Base-by-base conservation (phyloP, 2,329 filamentous ascomycete species). In the Sphaerostilbella broomeana region DNA sequence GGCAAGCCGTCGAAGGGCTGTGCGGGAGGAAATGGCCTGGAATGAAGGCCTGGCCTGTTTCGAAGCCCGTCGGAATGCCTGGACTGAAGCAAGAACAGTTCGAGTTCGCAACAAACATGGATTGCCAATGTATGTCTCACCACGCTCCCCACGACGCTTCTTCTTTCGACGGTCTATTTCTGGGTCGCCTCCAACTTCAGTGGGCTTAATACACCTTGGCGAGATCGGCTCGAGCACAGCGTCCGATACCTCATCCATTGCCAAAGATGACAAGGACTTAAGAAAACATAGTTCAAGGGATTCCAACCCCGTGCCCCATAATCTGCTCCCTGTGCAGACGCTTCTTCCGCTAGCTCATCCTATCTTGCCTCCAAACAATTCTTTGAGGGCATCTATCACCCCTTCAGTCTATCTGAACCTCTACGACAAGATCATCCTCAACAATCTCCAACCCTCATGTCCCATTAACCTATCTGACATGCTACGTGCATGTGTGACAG, bases 401-500 rank as follows among this genome's bases (percentile, higher is more conserved):
- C 78, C 85, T 0, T 64, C 73, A 12, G 74, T 84, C 40, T 94
- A 95, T 60, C 68, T 80, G 0, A 84, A 83, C 32, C 86, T 97
- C 41, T 95, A 94, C 67, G 83, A 84, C 56, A 95, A 95, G 63
- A 83, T 95, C 35, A 80, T 95, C 28, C 60, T 88, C 1, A 81
- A 90, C 53, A 76, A 73, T 25, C 75, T 92, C 47, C 86, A 87
- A 3, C 90, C 90, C 0, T 82, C 84, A 2, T 86, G 94, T 12
- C 90, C 90, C 4, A 84, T 95, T 54, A 95, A 95, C 51, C 74
- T 97, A 1, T 67, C 73, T 20, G 86, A 94, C 51, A 81, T 95
- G 66, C 78, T 86, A 16, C 75, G 79, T 8, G 79, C 86, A 10
- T 84, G 90, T 48, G 88, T 97, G 1, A 73, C 83, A 19, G 90